Conservation (phyloP, 306 rosid genomes). For the Hippophae rhamnoides region DNA sequence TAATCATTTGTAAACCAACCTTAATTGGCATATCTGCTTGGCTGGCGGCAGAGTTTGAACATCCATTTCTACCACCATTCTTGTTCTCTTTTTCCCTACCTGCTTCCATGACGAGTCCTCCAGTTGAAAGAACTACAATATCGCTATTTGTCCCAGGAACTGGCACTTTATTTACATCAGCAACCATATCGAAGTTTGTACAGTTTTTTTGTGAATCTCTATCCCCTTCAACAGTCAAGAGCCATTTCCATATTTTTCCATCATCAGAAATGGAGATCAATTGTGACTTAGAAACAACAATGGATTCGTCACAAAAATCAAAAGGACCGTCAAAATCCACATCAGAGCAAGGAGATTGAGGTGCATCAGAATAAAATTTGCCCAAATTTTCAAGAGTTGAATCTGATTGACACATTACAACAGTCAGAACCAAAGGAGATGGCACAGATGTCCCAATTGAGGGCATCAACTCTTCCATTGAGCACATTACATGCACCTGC, state of each 20-base stretch:
- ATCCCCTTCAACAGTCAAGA: constrained; percentile 61
- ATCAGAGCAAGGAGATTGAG: constrained; percentile 49
- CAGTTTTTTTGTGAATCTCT: constrained; percentile 44
- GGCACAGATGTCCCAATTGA: constrained; percentile 85
- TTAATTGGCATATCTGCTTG: constrained; percentile 50
- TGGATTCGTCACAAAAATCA: constrained; percentile 57
- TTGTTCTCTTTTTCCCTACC: constrained; percentile 32
- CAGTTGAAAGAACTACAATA: constrained; percentile 27
- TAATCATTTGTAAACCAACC: constrained; percentile 31
- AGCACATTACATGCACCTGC: constrained; percentile 72
- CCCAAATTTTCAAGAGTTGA: constrained; percentile 57
- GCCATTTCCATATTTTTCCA: constrained; percentile 97
- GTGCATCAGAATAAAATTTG: constrained; percentile 53
- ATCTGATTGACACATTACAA: constrained; percentile 66
- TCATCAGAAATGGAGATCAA: constrained; percentile 90
- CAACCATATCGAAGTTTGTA: constrained; percentile 29
- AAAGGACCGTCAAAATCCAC: constrained; percentile 81
- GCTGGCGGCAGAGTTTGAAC: constrained; percentile 29
- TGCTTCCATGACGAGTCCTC: constrained; percentile 29
- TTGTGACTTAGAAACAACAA: constrained; percentile 52
- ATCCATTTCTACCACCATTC: constrained; percentile 24
- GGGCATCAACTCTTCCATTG: constrained; percentile 92
- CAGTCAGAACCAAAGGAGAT: constrained; percentile 70
- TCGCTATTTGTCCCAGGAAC: constrained; percentile 29
- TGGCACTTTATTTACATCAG: constrained; percentile 25